Evolutionary conservation across 2,329 filamentous ascomycete species (phyloP), one percentile per base, ranked within the genome.

Genomic region (Epicoccum sorghinum): DNA sequence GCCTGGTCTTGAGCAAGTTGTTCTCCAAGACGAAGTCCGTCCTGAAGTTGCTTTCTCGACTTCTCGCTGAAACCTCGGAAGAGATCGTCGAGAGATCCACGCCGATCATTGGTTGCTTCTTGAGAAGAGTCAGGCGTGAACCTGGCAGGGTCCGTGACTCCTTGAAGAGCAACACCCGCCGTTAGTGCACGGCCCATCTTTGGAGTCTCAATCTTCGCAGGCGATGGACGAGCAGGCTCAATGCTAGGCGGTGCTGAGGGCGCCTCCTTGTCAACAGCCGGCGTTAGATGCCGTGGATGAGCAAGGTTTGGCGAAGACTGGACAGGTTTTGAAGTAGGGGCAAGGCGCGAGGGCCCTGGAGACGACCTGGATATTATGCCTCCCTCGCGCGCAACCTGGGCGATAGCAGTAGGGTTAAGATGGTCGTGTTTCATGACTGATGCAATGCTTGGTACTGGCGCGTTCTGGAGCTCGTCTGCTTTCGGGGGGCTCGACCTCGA

Each of bases 61-160:
- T 72, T 69, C 45, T 74, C 69, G 47, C 74, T 72, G 55, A 77
- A 78, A 2, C 72, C 73, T 29, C 68, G 67, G 59, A 77, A 77
- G 1, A 75, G 58, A 42, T 74, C 68, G 27, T 75, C 71, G 3
- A 76, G 63, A 27, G 60, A 59, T 32, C 58, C 64, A 32, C 59
- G 66, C 37, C 64, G 65, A 47, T 64, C 62, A 8, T 61, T 56
- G 10, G 58, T 38, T 35, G 53, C 47, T 57, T 59, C 60, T 33
- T 66, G 62, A 23, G 65, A 59, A 39, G 65, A 57, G 36, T 67
- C 58, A 13, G 70, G 69, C 10, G 70, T 73, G 7, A 64, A 48
- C 24, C 66, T 66, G 47, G 30, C 57, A 4, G 69, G 68, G 51
- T 74, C 71, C 14, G 75, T 35, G 6, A 74, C 52, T 10, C 72